These are phyloP conservation scores for Coleophoma cylindrospora DNA, from an alignment of 2,329 filamentous ascomycete species.

Conservation along the genomic window DNA sequence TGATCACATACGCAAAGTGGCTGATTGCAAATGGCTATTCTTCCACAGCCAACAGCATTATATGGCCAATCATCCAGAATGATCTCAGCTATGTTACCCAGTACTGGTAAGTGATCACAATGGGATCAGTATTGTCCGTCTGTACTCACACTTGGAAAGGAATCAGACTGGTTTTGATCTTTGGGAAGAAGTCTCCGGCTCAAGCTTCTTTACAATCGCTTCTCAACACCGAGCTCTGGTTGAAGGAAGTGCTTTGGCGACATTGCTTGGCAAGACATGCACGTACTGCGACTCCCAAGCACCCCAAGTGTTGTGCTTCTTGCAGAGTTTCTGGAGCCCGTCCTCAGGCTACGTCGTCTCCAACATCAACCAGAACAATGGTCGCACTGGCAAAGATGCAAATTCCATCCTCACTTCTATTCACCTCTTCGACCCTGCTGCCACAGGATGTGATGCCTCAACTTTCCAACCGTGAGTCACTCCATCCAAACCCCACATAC, in stretches of 20 bases:
- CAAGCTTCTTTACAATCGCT: conserved; percentile 74
- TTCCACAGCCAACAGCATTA: conserved; percentile 39
- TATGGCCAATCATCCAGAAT: conserved; percentile 72
- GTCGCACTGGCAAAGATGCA: conserved; percentile 64
- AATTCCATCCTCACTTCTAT: conserved; percentile 66
- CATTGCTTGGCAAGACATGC: conserved; percentile 55
- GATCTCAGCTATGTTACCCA: conserved; percentile 72
- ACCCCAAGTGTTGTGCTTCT: conserved; percentile 67
- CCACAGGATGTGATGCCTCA: conserved; percentile 55
- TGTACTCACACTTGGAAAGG: conserved; percentile 11
- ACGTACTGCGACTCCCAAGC: conserved; percentile 58
- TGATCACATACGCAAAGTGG: conserved; percentile 71
- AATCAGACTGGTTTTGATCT: conserved; percentile 64
- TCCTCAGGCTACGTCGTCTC: conserved; percentile 57
- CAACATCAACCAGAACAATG: conserved; percentile 61
- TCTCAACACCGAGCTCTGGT: conserved; percentile 64
- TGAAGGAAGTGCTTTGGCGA: conserved; percentile 63
- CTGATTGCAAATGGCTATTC: conserved; percentile 56
- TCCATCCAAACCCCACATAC: background rate
- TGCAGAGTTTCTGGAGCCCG: conserved; percentile 66
- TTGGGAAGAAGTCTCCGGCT: conserved; percentile 76
- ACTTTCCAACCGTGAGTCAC: conserved; percentile 67
- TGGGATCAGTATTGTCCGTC: background rate
- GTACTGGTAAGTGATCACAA: conserved; percentile 48
- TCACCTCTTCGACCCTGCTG: conserved; percentile 63